These are phyloP conservation scores for Podaxis pistillaris DNA, from an alignment of 768 basidiomycete species.

Conservation along the genomic window DNA sequence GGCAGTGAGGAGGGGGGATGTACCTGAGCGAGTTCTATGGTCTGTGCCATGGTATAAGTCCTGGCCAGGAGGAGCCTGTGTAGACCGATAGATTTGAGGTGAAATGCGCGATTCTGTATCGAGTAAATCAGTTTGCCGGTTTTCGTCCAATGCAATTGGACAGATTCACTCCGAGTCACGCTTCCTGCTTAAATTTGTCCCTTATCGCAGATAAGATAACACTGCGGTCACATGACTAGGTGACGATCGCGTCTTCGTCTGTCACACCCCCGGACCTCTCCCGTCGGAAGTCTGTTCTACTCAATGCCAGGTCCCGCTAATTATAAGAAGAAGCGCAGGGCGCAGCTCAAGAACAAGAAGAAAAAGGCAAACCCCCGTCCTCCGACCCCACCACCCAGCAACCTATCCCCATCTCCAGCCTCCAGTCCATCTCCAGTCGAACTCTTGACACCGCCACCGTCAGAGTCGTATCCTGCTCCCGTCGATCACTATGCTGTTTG, in stretches of 20 bases:
- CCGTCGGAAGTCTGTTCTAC: no score
- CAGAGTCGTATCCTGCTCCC: neutral
- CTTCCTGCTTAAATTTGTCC: neutral
- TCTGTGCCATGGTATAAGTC: constrained; percentile 47
- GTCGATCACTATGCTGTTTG: constrained; percentile 5
- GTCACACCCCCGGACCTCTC: neutral
- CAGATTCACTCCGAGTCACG: constrained; percentile 3
- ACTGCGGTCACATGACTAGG: neutral
- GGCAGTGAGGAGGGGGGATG: constrained; percentile 16
- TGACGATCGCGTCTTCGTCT: neutral
- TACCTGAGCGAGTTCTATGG: constrained; percentile 66
- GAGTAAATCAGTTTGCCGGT: constrained; percentile 17
- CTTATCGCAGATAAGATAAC: constrained; percentile 5
- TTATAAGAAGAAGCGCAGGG: constrained; percentile 35
- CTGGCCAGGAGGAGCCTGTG: neutral
- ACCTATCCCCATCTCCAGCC: neutral
- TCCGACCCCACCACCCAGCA: neutral
- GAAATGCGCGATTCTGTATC: constrained; percentile 17
- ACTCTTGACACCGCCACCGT: neutral
- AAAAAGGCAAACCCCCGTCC: constrained; percentile 2
- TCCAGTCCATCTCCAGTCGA: neutral
- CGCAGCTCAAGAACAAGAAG: constrained; percentile 15
- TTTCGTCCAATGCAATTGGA: constrained; percentile 5
- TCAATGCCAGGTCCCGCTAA: constrained; percentile 67
- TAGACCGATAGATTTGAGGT: constrained; percentile 19